phyloP scores from a whole-genome alignment of 202 grass and related monocot genomes.

The Schoenoplectus tabernaemontani region DNA sequence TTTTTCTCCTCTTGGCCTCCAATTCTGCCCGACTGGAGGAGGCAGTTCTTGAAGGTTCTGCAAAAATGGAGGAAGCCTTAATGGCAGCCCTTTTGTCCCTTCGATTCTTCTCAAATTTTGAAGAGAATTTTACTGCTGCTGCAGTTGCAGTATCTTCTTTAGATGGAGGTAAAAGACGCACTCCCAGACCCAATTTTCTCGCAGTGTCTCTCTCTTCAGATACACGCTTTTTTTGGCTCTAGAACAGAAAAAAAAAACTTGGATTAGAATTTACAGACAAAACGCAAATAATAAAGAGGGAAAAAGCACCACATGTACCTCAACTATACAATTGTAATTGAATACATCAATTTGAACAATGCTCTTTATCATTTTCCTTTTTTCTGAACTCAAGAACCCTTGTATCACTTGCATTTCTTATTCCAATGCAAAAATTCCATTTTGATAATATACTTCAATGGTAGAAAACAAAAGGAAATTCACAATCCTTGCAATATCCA shows the following conservation, averaged over 20 bases:
- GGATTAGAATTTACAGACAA: constrained; percentile 32
- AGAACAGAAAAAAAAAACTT: constrained; percentile 28
- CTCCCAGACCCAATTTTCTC: constrained; percentile 65
- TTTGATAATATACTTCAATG: not conserved
- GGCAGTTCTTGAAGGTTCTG: constrained; percentile 30
- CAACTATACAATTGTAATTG: not conserved
- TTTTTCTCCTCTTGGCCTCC: constrained; percentile 52
- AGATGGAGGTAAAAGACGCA: constrained; percentile 66
- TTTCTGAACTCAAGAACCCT: not conserved
- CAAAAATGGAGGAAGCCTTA: constrained; percentile 70
- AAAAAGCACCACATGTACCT: not conserved
- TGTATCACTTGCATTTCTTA: not conserved
- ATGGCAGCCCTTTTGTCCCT: constrained; percentile 76
- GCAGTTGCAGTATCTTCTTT: constrained; percentile 51
- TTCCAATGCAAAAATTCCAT: not conserved
- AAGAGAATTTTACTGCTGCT: constrained; percentile 57
- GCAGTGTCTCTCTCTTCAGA: constrained; percentile 51
- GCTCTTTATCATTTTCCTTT: not conserved
- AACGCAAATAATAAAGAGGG: not conserved
- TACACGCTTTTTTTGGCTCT: constrained; percentile 89
- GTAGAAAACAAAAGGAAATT: not conserved
- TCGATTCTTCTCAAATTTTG: constrained; percentile 63
- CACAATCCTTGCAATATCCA: not conserved
- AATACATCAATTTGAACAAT: not conserved
- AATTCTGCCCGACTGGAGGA: constrained; percentile 41